Percentiles rank a stretch among this genome's conserved stretches.
Conservation (phyloP, 352 stramenopile species). For the Phytophthora tubulina region DNA sequence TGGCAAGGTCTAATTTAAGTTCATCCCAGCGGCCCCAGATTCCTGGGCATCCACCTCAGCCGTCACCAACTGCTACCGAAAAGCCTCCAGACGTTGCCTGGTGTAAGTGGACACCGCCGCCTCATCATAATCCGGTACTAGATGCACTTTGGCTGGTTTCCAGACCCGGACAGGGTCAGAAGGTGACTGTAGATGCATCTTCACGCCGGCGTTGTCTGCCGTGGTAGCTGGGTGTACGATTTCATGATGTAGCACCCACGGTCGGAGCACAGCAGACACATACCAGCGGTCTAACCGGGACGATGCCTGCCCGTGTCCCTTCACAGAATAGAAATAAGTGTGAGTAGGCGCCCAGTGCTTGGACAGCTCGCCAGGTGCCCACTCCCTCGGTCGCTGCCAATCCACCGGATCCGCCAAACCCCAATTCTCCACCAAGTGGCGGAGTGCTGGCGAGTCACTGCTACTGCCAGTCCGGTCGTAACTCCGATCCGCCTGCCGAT, state of each 20-base stretch:
- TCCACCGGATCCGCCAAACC: background rate
- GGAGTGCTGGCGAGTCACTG: background rate
- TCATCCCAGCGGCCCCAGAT: background rate
- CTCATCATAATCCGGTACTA: background rate
- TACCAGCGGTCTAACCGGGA: slow-evolving; percentile 6
- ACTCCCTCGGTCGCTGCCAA: background rate
- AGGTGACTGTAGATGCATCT: background rate
- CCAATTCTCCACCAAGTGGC: background rate
- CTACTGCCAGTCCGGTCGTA: background rate
- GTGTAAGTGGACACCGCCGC: background rate
- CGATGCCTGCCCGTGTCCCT: background rate
- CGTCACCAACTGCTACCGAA: background rate
- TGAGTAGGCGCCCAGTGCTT: background rate
- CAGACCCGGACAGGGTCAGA: background rate
- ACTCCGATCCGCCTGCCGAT: background rate
- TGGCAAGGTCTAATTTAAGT: background rate
- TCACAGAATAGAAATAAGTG: background rate
- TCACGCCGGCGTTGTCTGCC: background rate
- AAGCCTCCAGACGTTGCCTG: background rate
- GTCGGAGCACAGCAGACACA: background rate
- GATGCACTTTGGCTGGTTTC: background rate
- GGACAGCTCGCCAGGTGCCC: background rate
- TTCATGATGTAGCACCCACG: background rate
- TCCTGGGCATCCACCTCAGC: background rate
- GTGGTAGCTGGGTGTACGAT: background rate